Conservation (phyloP, 768 basidiomycete species). For the Boletus fagicola region DNA sequence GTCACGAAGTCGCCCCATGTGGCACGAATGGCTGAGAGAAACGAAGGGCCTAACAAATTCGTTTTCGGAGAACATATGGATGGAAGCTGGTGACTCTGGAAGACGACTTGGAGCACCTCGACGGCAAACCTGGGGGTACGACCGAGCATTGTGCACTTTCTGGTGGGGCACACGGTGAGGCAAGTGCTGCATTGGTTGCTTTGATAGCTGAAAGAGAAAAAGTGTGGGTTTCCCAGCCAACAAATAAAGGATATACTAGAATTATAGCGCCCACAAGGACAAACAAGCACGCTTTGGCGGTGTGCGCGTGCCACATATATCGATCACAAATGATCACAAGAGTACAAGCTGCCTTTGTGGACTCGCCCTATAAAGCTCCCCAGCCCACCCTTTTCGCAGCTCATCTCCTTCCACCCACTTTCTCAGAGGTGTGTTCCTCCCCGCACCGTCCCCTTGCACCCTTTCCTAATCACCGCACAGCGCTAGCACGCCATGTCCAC, state of each 20-base stretch:
- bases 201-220: conserved; percentile 6
- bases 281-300: conserved; percentile 42
- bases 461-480: conserved; percentile 1
- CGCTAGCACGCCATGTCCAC: conserved; percentile 16
- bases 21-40: not conserved
- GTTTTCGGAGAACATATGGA: not conserved
- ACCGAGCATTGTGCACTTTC: not conserved
- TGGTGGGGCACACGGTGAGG: not conserved
- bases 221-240: conserved; percentile 25
- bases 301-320: conserved; percentile 27
- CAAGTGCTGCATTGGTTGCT: not conserved
- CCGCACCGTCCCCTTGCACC: not conserved
- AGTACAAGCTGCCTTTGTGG: conserved; percentile 30
- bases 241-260: conserved; percentile 31
- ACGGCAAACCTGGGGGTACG: not conserved
- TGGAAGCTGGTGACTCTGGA: not conserved
- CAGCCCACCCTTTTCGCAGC: not conserved
- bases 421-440: conserved; percentile 5
- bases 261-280: conserved; percentile 43
- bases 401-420: not conserved
- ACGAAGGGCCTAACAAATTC: not conserved
- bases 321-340: conserved; percentile 32
- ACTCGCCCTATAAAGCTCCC: conserved; percentile 26
- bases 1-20: not conserved
- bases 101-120: not conserved